Conservation (phyloP, 305 asterid genomes). For the Fraxinus sp. region DNA sequence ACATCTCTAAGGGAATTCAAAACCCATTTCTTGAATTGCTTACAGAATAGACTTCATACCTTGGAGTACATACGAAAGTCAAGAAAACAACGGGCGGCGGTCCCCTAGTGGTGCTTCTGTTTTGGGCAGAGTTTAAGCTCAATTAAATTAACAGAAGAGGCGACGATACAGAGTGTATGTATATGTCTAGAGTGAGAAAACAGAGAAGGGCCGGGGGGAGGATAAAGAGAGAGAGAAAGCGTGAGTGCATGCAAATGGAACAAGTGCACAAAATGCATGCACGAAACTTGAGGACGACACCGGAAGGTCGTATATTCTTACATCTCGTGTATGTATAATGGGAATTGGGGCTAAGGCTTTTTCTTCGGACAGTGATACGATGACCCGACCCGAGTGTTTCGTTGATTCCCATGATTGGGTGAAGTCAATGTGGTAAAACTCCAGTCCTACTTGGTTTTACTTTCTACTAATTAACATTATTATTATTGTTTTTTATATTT, state of each 20-base stretch:
- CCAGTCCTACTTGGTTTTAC: neutral
- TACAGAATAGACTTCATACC: neutral
- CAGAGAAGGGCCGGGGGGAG: neutral
- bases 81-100: neutral
- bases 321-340: neutral
- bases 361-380: neutral
- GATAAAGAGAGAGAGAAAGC: slow-evolving; percentile 4
- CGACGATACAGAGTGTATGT: neutral
- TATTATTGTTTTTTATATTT: neutral
- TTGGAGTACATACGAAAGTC: neutral
- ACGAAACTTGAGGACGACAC: slow-evolving; percentile 43
- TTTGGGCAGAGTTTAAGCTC: neutral
- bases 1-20: neutral
- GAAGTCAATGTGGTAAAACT: slow-evolving; percentile 1
- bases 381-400: neutral
- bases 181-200: neutral
- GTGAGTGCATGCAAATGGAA: slow-evolving; percentile 38
- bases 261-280: slow-evolving; percentile 57
- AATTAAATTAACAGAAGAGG: slow-evolving; percentile 3
- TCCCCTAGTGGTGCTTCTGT: neutral
- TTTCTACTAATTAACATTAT: neutral
- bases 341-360: neutral
- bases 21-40: neutral
- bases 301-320: neutral
- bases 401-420: neutral